Evolutionary conservation across 1,284 basidiomycete species (phyloP).

Genomic region (Cutaneotrichosporon spelunceum): DNA sequence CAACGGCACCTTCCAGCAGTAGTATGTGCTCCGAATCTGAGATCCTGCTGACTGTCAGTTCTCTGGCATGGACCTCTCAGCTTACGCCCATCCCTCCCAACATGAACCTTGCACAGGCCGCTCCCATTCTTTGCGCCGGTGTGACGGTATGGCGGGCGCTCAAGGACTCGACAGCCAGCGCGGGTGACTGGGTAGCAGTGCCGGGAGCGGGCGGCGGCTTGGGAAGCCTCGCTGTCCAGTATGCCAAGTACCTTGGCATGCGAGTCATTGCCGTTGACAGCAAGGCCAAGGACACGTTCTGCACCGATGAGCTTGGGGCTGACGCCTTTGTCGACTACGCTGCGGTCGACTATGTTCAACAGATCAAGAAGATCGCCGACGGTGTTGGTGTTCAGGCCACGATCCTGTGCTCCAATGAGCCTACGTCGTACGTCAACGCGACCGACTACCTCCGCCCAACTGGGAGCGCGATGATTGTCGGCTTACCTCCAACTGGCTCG

Average conservation of each 20-base stretch:
- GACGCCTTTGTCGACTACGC: constrained; percentile 75
- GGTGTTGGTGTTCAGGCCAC: constrained; percentile 72
- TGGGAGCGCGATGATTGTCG: constrained; percentile 68
- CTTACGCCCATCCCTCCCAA: constrained; percentile 71
- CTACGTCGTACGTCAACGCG: constrained; percentile 64
- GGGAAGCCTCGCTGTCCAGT: constrained; percentile 62
- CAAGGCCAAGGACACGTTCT: constrained; percentile 60
- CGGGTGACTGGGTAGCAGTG: constrained; percentile 76
- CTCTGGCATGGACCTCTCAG: constrained; percentile 58
- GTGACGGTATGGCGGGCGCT: constrained; percentile 66
- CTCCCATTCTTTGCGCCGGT: constrained; percentile 77
- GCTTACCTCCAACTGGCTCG: constrained; percentile 62
- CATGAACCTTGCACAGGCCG: constrained; percentile 67
- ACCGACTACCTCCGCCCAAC: constrained; percentile 64
- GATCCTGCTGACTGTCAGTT: constrained; percentile 40
- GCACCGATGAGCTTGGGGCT: constrained; percentile 61
- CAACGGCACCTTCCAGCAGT: constrained; percentile 62
- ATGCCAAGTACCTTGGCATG: constrained; percentile 68
- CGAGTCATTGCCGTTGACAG: constrained; percentile 72
- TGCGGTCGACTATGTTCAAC: constrained; percentile 21
- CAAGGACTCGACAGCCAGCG: constrained; percentile 63
- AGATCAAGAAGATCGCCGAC: constrained; percentile 56
- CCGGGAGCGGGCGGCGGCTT: constrained; percentile 54
- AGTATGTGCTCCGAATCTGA: constrained; percentile 54
- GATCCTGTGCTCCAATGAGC: constrained; percentile 53